These are phyloP conservation scores for Globisporangium middletonii DNA, from an alignment of 352 stramenopile genomes.

Conservation along the genomic window DNA sequence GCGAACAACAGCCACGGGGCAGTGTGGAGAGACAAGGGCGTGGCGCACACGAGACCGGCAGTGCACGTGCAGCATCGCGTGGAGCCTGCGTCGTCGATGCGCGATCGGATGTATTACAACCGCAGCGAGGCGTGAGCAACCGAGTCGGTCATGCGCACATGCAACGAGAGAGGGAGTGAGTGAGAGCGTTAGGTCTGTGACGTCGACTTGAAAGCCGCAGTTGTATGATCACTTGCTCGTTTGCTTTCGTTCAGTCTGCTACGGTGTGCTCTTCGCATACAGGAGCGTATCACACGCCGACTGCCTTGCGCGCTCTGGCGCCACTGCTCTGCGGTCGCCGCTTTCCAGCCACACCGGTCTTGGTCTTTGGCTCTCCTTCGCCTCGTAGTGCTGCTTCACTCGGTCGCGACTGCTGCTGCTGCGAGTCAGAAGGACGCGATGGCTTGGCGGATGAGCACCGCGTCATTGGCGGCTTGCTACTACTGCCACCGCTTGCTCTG, in stretches of 20 bases:
- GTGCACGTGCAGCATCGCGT: too few relatives aligned
- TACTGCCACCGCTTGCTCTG: not conserved
- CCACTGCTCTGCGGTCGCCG: slow-evolving; percentile 5
- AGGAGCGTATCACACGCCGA: not conserved
- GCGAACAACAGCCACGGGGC: not conserved
- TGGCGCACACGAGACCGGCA: too few relatives aligned
- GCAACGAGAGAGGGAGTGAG: not conserved
- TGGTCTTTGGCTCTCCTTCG: not conserved
- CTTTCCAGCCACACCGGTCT: not conserved
- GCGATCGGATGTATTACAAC: slow-evolving; percentile 8
- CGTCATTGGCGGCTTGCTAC: not conserved
- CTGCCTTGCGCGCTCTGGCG: not conserved
- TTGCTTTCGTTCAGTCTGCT: not conserved
- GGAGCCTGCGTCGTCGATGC: not conserved
- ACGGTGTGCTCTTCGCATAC: not conserved
- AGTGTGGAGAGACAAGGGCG: not conserved
- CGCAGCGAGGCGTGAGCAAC: slow-evolving; percentile 7
- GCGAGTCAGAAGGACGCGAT: not conserved
- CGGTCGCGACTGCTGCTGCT: not conserved
- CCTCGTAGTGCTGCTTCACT: not conserved
- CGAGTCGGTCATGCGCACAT: not conserved
- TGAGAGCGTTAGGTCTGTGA: too few relatives aligned
- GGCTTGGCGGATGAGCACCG: slow-evolving; percentile 24
- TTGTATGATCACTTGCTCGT: not conserved
- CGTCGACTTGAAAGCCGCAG: too few relatives aligned